These are phyloP conservation scores for Biscogniauxia mediterranea DNA, from an alignment of 2,329 filamentous ascomycete species.

Conservation along the genomic window DNA sequence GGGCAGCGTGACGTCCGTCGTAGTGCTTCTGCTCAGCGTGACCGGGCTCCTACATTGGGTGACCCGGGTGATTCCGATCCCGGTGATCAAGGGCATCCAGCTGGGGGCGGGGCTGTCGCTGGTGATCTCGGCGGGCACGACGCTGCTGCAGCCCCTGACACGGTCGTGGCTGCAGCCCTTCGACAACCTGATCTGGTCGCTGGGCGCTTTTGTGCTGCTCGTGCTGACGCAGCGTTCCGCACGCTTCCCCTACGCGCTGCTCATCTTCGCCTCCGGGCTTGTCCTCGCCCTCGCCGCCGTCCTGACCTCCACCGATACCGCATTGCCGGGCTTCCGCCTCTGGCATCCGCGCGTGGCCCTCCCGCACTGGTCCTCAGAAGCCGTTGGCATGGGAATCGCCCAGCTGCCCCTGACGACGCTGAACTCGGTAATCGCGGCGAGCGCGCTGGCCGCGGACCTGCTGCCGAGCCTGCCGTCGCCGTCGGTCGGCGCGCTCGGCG, in stretches of 20 bases:
- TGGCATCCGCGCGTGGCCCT: conserved; percentile 58
- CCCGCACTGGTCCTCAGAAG: conserved; percentile 43
- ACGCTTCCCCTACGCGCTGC: conserved; percentile 74
- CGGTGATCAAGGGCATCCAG: conserved; percentile 93
- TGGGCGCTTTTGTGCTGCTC: conserved; percentile 71
- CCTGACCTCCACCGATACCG: conserved; percentile 30
- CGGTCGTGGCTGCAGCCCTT: conserved; percentile 63
- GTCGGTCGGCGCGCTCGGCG: conserved; percentile 71
- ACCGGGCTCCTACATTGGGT: conserved; percentile 78
- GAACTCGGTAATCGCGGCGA: conserved; percentile 88
- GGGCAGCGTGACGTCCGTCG: conserved; percentile 72
- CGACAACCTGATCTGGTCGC: conserved; percentile 77
- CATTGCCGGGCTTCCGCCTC: conserved; percentile 51
- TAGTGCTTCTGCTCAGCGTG: conserved; percentile 73
- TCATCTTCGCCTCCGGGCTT: conserved; percentile 68
- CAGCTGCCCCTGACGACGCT: conserved; percentile 89
- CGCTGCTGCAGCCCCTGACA: conserved; percentile 61
- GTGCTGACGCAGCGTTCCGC: conserved; percentile 64
- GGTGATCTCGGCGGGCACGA: conserved; percentile 71
- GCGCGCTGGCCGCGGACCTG: conserved; percentile 74
- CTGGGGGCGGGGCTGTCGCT: conserved; percentile 86
- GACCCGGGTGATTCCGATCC: conserved; percentile 72
- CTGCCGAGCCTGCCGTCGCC: conserved; percentile 67
- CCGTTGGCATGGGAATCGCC: conserved; percentile 65
- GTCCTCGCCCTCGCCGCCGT: conserved; percentile 56